Percentiles rank a stretch among this genome's conserved stretches.
Evolutionary conservation across 2,329 filamentous ascomycete genomes (phyloP).

Genomic region (Ceratocystis cacaofunesta): DNA sequence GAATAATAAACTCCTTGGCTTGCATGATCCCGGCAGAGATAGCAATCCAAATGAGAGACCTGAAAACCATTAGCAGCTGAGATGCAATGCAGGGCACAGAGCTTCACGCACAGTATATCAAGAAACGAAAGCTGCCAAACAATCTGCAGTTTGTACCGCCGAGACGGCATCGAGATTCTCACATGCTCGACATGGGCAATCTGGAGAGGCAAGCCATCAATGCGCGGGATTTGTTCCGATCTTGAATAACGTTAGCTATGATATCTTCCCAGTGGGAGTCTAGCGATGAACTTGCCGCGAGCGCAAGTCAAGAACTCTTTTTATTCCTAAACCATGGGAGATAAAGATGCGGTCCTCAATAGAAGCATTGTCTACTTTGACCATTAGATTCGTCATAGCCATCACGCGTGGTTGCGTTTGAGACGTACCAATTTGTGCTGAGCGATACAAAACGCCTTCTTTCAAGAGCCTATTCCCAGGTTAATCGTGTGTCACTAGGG

Average conservation of each 20-base stretch:
- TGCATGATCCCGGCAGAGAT: constrained; percentile 50
- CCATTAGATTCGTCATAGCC: neutral
- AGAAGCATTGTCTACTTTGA: constrained; percentile 52
- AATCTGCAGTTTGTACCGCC: constrained; percentile 10
- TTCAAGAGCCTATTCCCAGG: constrained; percentile 31
- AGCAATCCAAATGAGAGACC: constrained; percentile 36
- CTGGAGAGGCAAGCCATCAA: constrained; percentile 4
- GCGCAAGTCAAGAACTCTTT: constrained; percentile 63
- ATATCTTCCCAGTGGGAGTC: neutral
- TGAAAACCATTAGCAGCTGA: constrained; percentile 31
- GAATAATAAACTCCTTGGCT: constrained; percentile 54
- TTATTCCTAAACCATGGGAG: constrained; percentile 44
- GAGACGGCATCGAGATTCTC: neutral
- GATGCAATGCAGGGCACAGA: no score
- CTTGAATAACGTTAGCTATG: neutral
- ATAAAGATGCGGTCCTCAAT: constrained; percentile 46
- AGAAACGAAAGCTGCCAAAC: constrained; percentile 13
- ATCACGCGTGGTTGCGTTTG: neutral
- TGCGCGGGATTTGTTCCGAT: neutral
- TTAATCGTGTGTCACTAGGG: neutral
- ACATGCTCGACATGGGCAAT: constrained; percentile 2
- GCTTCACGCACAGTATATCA: constrained; percentile 12
- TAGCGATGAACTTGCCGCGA: constrained; percentile 42
- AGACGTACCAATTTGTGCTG: constrained; percentile 42
- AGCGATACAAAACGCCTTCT: constrained; percentile 52